Conservation (phyloP, 169 alveolate genomes). For the Plasmodium gonderi region DNA sequence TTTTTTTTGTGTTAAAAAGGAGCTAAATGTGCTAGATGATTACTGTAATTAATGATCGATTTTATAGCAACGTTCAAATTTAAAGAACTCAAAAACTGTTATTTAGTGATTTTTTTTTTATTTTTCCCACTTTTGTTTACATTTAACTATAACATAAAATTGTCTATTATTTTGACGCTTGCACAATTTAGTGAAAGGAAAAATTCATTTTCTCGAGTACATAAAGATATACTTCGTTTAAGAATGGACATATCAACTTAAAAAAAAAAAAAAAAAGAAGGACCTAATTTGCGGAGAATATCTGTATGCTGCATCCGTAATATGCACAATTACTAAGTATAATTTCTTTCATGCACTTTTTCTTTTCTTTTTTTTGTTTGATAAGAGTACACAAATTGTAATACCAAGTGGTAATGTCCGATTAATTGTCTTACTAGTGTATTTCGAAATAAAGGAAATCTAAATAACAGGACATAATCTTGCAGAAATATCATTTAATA, state of each 20-base stretch:
- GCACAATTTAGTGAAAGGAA: too few relatives aligned
- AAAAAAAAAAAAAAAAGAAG: slow-evolving; percentile 2
- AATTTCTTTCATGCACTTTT: not conserved
- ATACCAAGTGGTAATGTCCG: not conserved
- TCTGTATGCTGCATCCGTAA: not conserved
- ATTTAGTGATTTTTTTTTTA: not conserved
- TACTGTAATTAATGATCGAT: not conserved
- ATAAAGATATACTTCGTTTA: not conserved
- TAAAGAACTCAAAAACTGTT: not conserved
- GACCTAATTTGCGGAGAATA: not conserved
- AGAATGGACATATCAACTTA: not conserved
- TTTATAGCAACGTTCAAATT: not conserved
- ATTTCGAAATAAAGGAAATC: not conserved
- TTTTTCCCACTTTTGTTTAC: not conserved
- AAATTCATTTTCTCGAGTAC: not conserved
- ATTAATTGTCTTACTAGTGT: not conserved
- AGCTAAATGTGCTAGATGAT: not conserved
- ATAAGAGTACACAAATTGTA: not conserved
- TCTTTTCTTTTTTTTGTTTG: not conserved
- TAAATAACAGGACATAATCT: not conserved
- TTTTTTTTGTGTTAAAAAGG: not conserved
- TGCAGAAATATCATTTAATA: not conserved
- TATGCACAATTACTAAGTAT: not conserved
- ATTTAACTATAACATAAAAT: not conserved
- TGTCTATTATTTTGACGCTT: too few relatives aligned